These are phyloP conservation scores for Candida berthetii DNA, from an alignment of 805 yeast genomes.

Conservation along the genomic window DNA sequence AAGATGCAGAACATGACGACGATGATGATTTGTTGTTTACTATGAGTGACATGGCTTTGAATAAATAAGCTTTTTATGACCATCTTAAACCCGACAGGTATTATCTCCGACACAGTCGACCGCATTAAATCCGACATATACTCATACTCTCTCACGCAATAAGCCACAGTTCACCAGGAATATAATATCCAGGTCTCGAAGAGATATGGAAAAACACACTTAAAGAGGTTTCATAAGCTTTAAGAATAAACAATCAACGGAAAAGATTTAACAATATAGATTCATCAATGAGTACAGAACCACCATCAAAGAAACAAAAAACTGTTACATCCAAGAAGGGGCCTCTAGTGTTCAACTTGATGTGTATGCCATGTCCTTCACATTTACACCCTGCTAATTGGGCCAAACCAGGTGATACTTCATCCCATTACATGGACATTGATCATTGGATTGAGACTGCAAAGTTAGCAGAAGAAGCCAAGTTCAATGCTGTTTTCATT, in stretches of 20 bases:
- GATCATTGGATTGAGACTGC: slow-evolving; percentile 30
- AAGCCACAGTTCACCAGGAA: no score
- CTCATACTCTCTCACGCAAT: no score
- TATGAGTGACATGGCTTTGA: slow-evolving; percentile 64
- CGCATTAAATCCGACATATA: no score
- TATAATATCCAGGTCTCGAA: no score
- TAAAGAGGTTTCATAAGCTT: no score
- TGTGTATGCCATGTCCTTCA: slow-evolving; percentile 22
- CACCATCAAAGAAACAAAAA: neutral
- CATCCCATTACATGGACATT: slow-evolving; percentile 17
- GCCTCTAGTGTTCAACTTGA: slow-evolving; percentile 27
- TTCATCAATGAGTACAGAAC: slow-evolving; percentile 5
- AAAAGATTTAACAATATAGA: no score
- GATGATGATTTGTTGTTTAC: slow-evolving; percentile 65
- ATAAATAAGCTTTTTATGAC: no score
- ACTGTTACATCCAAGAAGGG: slow-evolving; percentile 2
- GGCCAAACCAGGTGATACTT: slow-evolving; percentile 30
- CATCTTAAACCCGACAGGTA: no score
- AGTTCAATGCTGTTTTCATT: slow-evolving; percentile 27
- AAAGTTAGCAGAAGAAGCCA: slow-evolving; percentile 25
- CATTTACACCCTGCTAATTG: slow-evolving; percentile 24
- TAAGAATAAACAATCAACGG: no score
- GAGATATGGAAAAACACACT: no score
- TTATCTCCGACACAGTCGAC: no score
- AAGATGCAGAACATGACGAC: slow-evolving; percentile 35